Base-by-base conservation (phyloP, 163 green algal species). In the Scenedesmus sp. region DNA sequence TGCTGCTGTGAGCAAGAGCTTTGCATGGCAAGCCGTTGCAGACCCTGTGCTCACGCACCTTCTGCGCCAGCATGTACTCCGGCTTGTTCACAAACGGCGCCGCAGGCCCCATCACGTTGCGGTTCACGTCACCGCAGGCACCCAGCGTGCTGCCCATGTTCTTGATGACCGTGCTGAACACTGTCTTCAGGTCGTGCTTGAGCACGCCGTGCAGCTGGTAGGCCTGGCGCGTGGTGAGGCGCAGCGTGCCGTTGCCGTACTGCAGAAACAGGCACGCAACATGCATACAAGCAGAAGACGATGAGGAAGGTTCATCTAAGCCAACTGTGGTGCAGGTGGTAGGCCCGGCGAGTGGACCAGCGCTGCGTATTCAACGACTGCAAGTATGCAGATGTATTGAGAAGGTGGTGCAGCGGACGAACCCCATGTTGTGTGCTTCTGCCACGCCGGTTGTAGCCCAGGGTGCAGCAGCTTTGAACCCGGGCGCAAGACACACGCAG, bases 121-220 rank as follows among this genome's bases (percentile, higher is more conserved):
- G 95, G 96, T 99, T 99, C 51, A 99, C 96, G 91, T 99, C 98
- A 35, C 98, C 98, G 93, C 98, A 99, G 18, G 98, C 98, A 46
- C 95, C 98, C 53, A 99, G 95, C 3, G 98, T 99, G 78, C 94
- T 98, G 43, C 98, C 98, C 98, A 99, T 99, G 95, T 98, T 98
- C 92, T 99, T 99, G 91, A 99, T 98, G 43, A 99, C 97, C 16
- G 96, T 97, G 81, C 91, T 97, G 94, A 99, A 99, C 24, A 99
- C 98, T 0, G 96, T 99, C 95, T 99, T 99, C 26, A 99, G 92
- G 95, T 99, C 97, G 59, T 98, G 87, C 96, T 99, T 99, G 42
- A 99, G 95, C 89, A 99, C 97, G 51, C 97, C 98, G 91, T 99
- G 98, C 94, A 99, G 96, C 96, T 99, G 98, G 94, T 98, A 99